Percentiles rank a stretch among this genome's conserved stretches.
These are phyloP conservation scores for Eucalyptus marginata DNA, from an alignment of 345 rosid genomes.

Conservation along the genomic window DNA sequence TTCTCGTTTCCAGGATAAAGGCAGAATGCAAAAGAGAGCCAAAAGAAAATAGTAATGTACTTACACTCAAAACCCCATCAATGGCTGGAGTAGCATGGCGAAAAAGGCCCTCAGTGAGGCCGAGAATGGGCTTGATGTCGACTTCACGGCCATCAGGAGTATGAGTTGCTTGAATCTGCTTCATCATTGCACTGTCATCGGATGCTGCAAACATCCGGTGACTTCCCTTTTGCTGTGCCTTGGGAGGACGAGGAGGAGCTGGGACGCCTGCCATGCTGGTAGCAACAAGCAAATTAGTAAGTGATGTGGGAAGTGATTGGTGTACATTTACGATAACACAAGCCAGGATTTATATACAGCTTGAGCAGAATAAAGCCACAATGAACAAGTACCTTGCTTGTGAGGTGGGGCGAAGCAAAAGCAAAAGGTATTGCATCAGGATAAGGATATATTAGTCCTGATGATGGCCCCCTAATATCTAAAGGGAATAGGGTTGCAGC, in stretches of 20 bases:
- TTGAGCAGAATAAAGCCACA: not conserved
- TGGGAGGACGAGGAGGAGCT: not conserved
- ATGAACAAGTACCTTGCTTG: slow-evolving; percentile 1
- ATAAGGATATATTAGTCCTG: not conserved
- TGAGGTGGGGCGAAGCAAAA: not conserved
- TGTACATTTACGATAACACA: not conserved
- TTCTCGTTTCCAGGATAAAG: not conserved
- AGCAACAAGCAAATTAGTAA: not conserved
- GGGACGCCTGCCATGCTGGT: not conserved
- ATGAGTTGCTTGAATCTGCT: slow-evolving; percentile 32
- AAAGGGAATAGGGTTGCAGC: not conserved
- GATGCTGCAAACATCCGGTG: slow-evolving; percentile 10
- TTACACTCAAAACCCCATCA: slow-evolving; percentile 13
- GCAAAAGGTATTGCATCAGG: not conserved
- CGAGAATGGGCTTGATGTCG: slow-evolving; percentile 19
- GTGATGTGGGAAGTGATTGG: not conserved
- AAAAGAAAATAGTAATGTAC: not conserved
- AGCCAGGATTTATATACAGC: slow-evolving; percentile 1
- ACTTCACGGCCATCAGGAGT: slow-evolving; percentile 32
- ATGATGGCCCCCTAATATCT: not conserved
- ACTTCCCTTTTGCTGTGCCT: not conserved
- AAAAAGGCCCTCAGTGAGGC: slow-evolving; percentile 18
- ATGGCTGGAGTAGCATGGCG: slow-evolving; percentile 16
- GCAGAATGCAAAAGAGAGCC: not conserved
- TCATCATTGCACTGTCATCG: slow-evolving; percentile 23